Base-by-base conservation (phyloP, 768 basidiomycete genomes). In the Mycena olivaceomarginata region DNA sequence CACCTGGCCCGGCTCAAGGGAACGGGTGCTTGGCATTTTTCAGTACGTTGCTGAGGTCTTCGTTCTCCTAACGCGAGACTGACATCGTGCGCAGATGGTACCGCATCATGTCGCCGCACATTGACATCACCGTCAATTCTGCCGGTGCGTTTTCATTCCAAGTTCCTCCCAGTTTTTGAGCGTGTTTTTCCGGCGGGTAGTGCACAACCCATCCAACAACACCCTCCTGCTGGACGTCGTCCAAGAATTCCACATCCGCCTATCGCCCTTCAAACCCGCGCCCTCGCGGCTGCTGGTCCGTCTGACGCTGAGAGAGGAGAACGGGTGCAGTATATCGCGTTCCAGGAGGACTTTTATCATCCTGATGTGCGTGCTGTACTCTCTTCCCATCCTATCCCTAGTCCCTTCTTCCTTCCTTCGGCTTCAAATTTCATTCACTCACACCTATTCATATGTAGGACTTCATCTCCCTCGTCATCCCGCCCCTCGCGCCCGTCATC, bases 321-420 rank as follows among this genome's bases (percentile, higher is more conserved):
- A 84, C 22, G 86, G 83, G 1, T 66, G 4, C 87, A 88, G 79
- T 88, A 89, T 64, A 93, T 94, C 63, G 79, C 84, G 0, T 82
- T 85, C 67, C 92, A 94, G 78, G 92, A 94, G 79, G 92, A 93
- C 80, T 89, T 92, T 71, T 91, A 90, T 76, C 91, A 91, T 78
- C 88, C 92, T 3, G 90, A 91, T 74, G 92, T 90, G 72, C 72
- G 92, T 89, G 72, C n/a, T 15, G 11, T 5, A n/a, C n/a, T 56
- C 53, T 20, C 31, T 60, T 25, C 22, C 41, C 5, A 25, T 12
- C 10, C 16, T 25, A 20, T 69, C 39, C 41, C 31, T 31, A 31
- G 31, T 31, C 31, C 31, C 3, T 31, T 31, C 31, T n/a, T n/a
- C n/a, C n/a, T 31, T 31, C 31, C 31, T 31, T 31, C 31, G 31